These are phyloP conservation scores for Amauroascus verrucosus DNA, from an alignment of 2,329 filamentous ascomycete genomes.

Conservation along the genomic window DNA sequence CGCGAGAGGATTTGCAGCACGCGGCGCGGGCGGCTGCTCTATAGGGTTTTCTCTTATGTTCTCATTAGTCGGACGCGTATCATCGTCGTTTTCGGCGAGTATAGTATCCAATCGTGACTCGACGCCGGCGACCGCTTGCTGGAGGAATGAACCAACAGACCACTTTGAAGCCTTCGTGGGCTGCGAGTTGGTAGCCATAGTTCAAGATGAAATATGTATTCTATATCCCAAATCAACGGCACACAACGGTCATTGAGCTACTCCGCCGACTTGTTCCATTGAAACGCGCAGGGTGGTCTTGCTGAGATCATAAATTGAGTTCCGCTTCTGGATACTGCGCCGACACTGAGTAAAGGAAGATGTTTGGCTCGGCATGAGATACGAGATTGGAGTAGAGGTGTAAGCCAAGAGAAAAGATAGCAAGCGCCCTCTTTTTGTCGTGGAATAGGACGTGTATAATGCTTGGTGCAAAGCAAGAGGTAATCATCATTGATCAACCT, in stretches of 20 bases:
- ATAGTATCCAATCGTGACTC: conserved; percentile 90
- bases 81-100: conserved; percentile 62
- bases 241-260: neutral
- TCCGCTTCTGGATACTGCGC: neutral
- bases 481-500: too few relatives aligned
- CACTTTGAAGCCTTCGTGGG: conserved; percentile 46
- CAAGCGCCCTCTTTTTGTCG: neutral
- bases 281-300: neutral
- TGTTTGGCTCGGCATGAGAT: neutral
- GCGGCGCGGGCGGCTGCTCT: conserved; percentile 28
- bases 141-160: conserved; percentile 60
- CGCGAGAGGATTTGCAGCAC: conserved; percentile 18
- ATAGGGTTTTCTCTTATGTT: conserved; percentile 25
- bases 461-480: neutral
- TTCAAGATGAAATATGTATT: neutral
- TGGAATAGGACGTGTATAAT: neutral
- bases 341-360: neutral
- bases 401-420: neutral
- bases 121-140: conserved; percentile 84
- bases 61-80: conserved; percentile 26
- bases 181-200: conserved; percentile 14
- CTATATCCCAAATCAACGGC: neutral
- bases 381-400: neutral
- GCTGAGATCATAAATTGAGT: neutral
- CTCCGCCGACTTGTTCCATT: neutral